Base-by-base conservation (phyloP, 331 rosid species). In the Spiraea crenata region DNA sequence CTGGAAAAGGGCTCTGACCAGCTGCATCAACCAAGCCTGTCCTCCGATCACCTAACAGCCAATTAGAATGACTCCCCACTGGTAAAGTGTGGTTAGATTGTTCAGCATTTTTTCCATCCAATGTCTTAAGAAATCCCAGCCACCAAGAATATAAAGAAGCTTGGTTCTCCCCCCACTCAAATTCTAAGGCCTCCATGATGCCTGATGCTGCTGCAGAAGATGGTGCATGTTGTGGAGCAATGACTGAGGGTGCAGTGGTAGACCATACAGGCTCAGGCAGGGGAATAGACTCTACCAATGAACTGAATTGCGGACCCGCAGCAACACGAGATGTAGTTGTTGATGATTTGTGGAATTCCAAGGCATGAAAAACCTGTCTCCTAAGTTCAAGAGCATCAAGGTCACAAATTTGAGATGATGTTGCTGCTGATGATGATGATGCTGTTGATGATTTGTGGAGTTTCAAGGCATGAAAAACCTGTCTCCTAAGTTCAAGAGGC, bases 191-290 rank as follows among this genome's bases (percentile, higher is more conserved):
- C 46, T 84, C 86, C 79, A 66, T 11, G 31, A 67, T 34, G 31
- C 31, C 31, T 25, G 31, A 25, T 31, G 62, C 42, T 44, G 73
- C 20, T 40, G 52, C 7, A 50, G 69, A 8, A 45, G 65, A 44
- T 48, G 70, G 3, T 9, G 50, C 20, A 40, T 10, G 13, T 5
- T 25, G 45, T 6, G 75, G 50, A 35, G 74, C 74, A 82, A 70
- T n/a, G 45, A 86, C 45, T 45, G 81, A 76, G 38, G 88, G 90
- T 17, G 67, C 70, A 60, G 88, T 71, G 56, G 86, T 81, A 8
- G 88, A 86, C 90, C 90, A 86, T 25, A 78, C 64, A 2, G 88
- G 86, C 16, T 76, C 88, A 40, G 86, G 81, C 15, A 67, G 58
- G 73, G 90, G 90, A 76, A 86, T 83, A 4, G 85, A 57, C 79